Conservation (phyloP, 2,329 filamentous ascomycete genomes). For the Claviceps paspali region DNA sequence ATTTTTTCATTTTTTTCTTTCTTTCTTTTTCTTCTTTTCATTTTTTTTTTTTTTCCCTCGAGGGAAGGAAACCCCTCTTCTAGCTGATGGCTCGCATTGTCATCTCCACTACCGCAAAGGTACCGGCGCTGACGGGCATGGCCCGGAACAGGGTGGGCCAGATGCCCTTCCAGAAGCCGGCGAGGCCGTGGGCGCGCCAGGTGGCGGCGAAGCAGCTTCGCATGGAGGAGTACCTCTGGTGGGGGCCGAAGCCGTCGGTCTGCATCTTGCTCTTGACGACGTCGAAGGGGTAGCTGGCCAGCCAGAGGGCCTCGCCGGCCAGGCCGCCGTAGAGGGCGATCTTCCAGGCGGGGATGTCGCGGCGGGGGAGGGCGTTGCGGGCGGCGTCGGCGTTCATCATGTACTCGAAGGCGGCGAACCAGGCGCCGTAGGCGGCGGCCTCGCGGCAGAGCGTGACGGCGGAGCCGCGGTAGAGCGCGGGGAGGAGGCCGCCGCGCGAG, state of each 20-base stretch:
- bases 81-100: constrained; percentile 46
- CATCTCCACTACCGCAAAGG: constrained; percentile 71
- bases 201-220: constrained; percentile 78
- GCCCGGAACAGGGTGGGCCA: constrained; percentile 81
- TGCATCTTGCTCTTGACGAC: constrained; percentile 99
- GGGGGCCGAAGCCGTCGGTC: constrained; percentile 71
- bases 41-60: no score
- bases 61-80: no score
- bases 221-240: constrained; percentile 66
- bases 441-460: constrained; percentile 77
- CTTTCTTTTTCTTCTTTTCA: neutral
- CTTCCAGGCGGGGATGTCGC: constrained; percentile 69
- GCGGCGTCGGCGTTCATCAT: constrained; percentile 82
- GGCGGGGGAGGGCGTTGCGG: constrained; percentile 60
- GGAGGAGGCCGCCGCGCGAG: constrained; percentile 45
- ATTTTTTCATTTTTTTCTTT: neutral
- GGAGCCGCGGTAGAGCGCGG: constrained; percentile 74
- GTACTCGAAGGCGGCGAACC: constrained; percentile 93
- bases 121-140: constrained; percentile 96
- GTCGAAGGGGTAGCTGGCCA: constrained; percentile 87
- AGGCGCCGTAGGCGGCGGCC: constrained; percentile 86
- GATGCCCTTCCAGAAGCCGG: constrained; percentile 91
- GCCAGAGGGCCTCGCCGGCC: constrained; percentile 87
- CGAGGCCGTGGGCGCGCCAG: constrained; percentile 57
- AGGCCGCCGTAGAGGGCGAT: constrained; percentile 85